phyloP scores from a whole-genome alignment of 140 eudicot genomes.

The Ambrosia hybrid region DNA sequence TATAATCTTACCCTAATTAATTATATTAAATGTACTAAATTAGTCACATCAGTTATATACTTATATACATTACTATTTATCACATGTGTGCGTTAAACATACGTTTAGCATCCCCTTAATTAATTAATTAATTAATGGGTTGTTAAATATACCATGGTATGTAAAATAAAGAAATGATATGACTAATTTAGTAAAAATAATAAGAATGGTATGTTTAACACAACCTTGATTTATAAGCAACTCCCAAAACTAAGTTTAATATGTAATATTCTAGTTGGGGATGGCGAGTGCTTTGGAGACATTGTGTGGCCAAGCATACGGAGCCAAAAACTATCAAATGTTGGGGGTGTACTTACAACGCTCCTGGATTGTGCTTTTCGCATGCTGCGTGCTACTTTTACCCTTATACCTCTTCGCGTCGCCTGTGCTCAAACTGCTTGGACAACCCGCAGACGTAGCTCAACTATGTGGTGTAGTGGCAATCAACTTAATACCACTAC shows the following conservation, averaged over 20 bases:
- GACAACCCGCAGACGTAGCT: constrained; percentile 46
- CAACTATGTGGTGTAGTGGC: constrained; percentile 46
- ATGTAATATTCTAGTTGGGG: constrained; percentile 31
- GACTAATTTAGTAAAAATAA: too few species aligned
- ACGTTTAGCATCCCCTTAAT: too few species aligned
- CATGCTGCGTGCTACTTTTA: constrained; percentile 33
- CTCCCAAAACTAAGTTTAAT: too few species aligned
- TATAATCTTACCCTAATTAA: not conserved
- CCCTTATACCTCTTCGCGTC: constrained; percentile 52
- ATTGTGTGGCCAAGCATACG: constrained; percentile 41
- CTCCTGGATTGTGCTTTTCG: constrained; percentile 53
- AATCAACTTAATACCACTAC: constrained; percentile 42
- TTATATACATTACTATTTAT: too few species aligned
- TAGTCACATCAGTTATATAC: too few species aligned
- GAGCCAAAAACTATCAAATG: constrained; percentile 54
- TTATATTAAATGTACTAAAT: too few species aligned
- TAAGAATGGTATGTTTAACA: too few species aligned
- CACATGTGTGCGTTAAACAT: too few species aligned
- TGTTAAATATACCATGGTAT: too few species aligned
- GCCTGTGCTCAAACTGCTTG: constrained; percentile 49
- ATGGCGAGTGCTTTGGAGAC: constrained; percentile 53
- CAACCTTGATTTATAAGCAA: too few species aligned
- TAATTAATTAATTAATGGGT: too few species aligned
- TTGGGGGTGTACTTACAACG: constrained; percentile 50
- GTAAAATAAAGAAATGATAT: too few species aligned